Conservation (phyloP, 306 rosid genomes). For the Vigna reflexopilosa region DNA sequence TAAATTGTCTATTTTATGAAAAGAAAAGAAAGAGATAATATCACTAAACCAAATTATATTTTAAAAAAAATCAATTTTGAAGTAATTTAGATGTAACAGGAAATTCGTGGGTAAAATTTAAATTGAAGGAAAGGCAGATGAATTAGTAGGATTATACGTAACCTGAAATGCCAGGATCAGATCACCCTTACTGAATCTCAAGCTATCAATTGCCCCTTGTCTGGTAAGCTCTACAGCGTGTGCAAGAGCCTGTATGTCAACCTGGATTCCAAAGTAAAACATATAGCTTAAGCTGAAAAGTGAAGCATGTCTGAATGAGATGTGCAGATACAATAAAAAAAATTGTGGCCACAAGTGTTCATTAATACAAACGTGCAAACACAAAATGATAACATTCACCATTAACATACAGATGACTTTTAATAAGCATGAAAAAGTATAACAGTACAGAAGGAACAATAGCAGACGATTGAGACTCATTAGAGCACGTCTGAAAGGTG, state of each 20-base stretch:
- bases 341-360: constrained; percentile 10
- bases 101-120: constrained; percentile 11
- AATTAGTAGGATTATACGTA: constrained; percentile 28
- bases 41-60: not conserved
- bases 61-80: not conserved
- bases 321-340: not conserved
- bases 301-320: constrained; percentile 21
- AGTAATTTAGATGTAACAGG: not conserved
- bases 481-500: constrained; percentile 7
- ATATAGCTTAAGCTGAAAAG: constrained; percentile 32
- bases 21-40: not conserved
- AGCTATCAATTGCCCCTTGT: constrained; percentile 98
- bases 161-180: constrained; percentile 97
- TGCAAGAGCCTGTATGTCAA: constrained; percentile 97
- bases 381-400: constrained; percentile 28
- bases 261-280: constrained; percentile 65
- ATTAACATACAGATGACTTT: constrained; percentile 5
- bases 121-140: constrained; percentile 23
- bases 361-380: not conserved
- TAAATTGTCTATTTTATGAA: not conserved
- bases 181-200: constrained; percentile 96
- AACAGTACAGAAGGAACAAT: not conserved
- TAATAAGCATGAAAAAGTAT: not conserved
- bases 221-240: constrained; percentile 99
- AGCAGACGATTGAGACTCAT: not conserved